Percentiles rank a stretch among this genome's conserved stretches.
phyloP scores from a whole-genome alignment of 2,329 filamentous ascomycete genomes.

The Hypoxylon sp. region DNA sequence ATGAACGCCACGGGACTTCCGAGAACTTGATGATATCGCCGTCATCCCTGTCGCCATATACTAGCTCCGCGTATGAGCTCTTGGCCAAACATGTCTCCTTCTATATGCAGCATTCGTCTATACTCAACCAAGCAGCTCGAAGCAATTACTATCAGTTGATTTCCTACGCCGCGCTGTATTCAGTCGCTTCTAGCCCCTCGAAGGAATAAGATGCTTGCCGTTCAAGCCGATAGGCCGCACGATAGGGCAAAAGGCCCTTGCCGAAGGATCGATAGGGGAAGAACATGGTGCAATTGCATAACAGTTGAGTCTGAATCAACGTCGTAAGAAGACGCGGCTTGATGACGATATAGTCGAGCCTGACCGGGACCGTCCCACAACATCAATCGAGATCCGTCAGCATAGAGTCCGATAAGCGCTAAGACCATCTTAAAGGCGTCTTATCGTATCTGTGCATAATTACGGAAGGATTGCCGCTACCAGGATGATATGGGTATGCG shows the following conservation, averaged over 20 bases:
- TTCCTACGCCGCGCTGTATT: neutral
- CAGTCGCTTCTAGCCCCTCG: neutral
- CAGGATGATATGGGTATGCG: neutral
- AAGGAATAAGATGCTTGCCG: neutral
- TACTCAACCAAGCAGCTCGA: constrained; percentile 9
- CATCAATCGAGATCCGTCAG: neutral
- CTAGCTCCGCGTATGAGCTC: neutral
- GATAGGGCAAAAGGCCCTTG: neutral
- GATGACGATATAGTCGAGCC: neutral
- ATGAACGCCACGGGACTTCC: neutral
- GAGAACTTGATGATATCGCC: neutral
- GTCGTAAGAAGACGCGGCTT: neutral
- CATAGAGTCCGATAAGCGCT: neutral
- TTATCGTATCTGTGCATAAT: neutral
- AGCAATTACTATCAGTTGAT: neutral
- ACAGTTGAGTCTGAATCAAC: neutral
- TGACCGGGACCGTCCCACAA: neutral
- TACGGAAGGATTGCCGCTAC: neutral
- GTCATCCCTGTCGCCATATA: neutral
- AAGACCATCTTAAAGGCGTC: neutral
- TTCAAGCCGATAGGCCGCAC: neutral
- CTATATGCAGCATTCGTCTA: constrained; percentile 1
- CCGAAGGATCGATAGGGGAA: neutral
- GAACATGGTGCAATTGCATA: neutral
- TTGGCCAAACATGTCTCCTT: neutral